These are phyloP conservation scores for Coemansia sp. DNA, from an alignment of 371 early-diverging fungal genomes.

Conservation along the genomic window DNA sequence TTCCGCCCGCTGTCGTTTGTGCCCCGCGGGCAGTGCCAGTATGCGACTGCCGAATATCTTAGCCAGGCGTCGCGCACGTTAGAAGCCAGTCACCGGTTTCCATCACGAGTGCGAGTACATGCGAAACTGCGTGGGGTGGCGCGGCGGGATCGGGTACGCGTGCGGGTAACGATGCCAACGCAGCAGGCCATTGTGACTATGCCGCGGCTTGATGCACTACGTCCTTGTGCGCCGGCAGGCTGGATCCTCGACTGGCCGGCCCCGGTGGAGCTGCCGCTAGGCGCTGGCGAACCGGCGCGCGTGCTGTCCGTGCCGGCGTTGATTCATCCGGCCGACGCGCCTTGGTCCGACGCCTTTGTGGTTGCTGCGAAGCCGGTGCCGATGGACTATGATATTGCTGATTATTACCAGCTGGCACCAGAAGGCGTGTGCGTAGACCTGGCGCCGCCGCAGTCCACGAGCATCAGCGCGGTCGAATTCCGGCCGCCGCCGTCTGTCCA, in stretches of 20 bases:
- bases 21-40: conserved; percentile 29
- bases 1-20: conserved; percentile 26
- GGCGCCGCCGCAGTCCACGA: conserved; percentile 1
- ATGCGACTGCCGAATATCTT: conserved; percentile 11
- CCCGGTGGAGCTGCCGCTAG: conserved; percentile 32
- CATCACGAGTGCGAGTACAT: conserved; percentile 16
- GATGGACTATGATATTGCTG: conserved; percentile 2
- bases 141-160: conserved; percentile 8
- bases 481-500: not conserved
- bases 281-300: conserved; percentile 34
- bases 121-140: conserved; percentile 19
- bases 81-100: conserved; percentile 43
- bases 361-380: conserved; percentile 14
- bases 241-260: conserved; percentile 35
- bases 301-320: conserved; percentile 21
- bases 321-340: conserved; percentile 13
- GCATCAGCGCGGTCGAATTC: conserved; percentile 25
- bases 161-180: conserved; percentile 28
- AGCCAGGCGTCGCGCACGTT: conserved; percentile 3
- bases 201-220: conserved; percentile 17
- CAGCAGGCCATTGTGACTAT: conserved; percentile 9
- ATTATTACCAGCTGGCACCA: conserved; percentile 10
- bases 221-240: conserved; percentile 19
- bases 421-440: conserved; percentile 15
- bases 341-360: conserved; percentile 38